Evolutionary conservation across 345 rosid genomes (phyloP).

Genomic region (Microthlaspi erraticum): DNA sequence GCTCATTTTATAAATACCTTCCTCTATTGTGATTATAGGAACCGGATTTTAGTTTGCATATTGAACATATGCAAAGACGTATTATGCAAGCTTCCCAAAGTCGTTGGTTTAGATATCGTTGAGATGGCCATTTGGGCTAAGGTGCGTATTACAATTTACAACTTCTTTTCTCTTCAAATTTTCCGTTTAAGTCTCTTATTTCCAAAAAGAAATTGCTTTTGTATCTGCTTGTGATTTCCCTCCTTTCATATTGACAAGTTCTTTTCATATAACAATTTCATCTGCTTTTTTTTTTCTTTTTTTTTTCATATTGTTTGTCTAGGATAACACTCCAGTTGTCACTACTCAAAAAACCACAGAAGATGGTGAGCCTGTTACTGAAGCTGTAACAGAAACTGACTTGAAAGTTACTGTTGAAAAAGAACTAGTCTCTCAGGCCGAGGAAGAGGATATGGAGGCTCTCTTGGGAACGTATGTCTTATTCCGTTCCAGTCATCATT

Average conservation of each 20-base stretch:
- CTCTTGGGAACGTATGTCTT: constrained; percentile 87
- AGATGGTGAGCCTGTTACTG: constrained; percentile 76
- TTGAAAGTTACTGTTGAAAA: constrained; percentile 91
- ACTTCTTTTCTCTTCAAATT: constrained; percentile 35
- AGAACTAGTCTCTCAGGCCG: constrained; percentile 96
- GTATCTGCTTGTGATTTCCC: constrained; percentile 22
- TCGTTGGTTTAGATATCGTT: constrained; percentile 87
- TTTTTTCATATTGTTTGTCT: constrained; percentile 37
- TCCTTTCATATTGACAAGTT: constrained; percentile 1
- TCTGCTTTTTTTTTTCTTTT: constrained; percentile 15
- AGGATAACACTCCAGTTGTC: constrained; percentile 90
- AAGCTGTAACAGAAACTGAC: constrained; percentile 67
- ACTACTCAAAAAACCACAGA: constrained; percentile 60
- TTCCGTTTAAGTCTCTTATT: constrained; percentile 15
- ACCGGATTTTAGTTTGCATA: constrained; percentile 74
- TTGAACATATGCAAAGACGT: constrained; percentile 79
- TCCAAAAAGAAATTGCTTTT: neutral
- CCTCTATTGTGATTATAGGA: constrained; percentile 52
- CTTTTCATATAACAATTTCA: constrained; percentile 11
- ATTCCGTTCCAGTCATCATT: constrained; percentile 13
- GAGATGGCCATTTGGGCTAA: constrained; percentile 99
- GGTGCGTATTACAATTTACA: constrained; percentile 52
- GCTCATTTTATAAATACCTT: constrained; percentile 9
- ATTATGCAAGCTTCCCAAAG: constrained; percentile 81
- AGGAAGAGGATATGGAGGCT: constrained; percentile 99